Base-by-base conservation (phyloP, 768 basidiomycete genomes). In the Gymnopilus dilepis region DNA sequence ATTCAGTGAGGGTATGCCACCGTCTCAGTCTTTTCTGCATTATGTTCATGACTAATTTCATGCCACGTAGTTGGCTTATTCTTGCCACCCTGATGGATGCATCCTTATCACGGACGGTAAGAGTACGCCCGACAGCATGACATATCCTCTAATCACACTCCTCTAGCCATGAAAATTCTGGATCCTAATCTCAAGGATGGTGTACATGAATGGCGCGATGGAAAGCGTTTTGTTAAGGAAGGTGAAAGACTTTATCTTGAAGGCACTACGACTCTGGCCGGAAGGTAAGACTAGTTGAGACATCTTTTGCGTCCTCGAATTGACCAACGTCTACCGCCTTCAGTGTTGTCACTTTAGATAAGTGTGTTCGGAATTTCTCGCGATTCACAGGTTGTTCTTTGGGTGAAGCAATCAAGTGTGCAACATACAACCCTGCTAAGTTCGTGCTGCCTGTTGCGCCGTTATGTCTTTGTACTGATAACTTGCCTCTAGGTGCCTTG, bases 51-150 rank as follows among this genome's bases (percentile, higher is more conserved):
- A 47, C 26, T 34, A 24, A 43, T 28, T 51, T n/a, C 9, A 38
- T 22, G 52, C 66, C 50, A 38, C 53, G 38, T 69, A 94, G 91
- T 75, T 94, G 62, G 95, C 95, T 1, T 95, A 95, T 73, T 85
- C 88, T 33, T 85, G 90, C 0, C 88, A 89, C 68, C 90, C 90
- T 8, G 90, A 94, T 7, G 91, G 94, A 2, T 95, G 94, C 69
- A 87, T 97, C 34, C 81, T 97, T 51, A 89, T 96, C 61, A 95
- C 95, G 0, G 95, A 97, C 75, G 93, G 94, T 95, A 69, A 61
- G 78, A 73, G 17, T 47, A 13, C 21, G 30, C 48, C 13, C 33
- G 7, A 9, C 42, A 21, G 24, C 56, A 15, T 19, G 12, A 43
- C 19, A 42, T 34, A 28, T 19, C 48, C 31, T 9, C 22, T 30